Base-by-base conservation (phyloP, 345 rosid genomes). In the Firmiana major region DNA sequence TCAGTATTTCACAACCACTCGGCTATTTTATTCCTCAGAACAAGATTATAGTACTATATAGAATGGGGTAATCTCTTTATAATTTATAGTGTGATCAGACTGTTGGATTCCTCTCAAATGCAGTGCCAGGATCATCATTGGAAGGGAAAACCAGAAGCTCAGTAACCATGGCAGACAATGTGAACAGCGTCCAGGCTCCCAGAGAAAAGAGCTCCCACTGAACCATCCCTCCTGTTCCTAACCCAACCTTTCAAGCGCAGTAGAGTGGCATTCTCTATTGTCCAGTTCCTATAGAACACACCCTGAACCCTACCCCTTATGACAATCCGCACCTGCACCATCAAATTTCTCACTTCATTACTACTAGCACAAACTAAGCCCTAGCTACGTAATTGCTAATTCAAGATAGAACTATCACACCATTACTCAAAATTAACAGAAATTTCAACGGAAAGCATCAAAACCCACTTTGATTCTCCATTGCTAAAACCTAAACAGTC, bases 251-350 rank as follows among this genome's bases (percentile, higher is more conserved):
- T 90, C 43, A 95, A 26, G 76, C 93, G 93, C 64, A 95, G 85
- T 71, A 85, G 87, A 42, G 78, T 81, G 0, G 98, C 98, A 68
- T 90, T 92, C 81, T 91, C 97, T 31, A 90, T 80, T 1, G 94
- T 92, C 98, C 98, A 93, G 84, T 91, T 85, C 77, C 97, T 87
- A 80, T n/a, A n/a, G n/a, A n/a, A n/a, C n/a, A n/a, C n/a, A n/a
- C n/a, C n/a, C n/a, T n/a, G n/a, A n/a, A n/a, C n/a, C n/a, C n/a
- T n/a, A n/a, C n/a, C n/a, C n/a, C n/a, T n/a, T n/a, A n/a, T n/a
- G n/a, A n/a, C n/a, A n/a, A n/a, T 92, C 85, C 94, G 87, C 81
- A 86, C 90, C 97, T 92, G 84, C 88, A 80, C 49, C 63, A 71
- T 71, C 77, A 77, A 78, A 76, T 17, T 58, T 63, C 60, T 12